A percentile compares a stretch with the other conserved stretches of the same genome.
These are phyloP conservation scores for Trypanosoma vivax DNA, from an alignment of 208 protist species.

Conservation along the genomic window DNA sequence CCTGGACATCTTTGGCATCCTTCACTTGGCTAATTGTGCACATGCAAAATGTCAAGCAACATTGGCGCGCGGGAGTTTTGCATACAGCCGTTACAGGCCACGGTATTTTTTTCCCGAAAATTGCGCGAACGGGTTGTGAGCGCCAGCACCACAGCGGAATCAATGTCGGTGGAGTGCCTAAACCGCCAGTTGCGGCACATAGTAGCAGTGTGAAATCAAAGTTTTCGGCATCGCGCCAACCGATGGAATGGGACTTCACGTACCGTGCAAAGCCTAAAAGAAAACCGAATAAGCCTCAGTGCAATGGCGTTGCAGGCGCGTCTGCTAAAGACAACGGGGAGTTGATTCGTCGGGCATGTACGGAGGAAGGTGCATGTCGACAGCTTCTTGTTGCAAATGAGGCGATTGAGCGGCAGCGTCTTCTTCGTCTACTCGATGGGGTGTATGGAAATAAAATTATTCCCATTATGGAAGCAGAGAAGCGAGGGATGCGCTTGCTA, in stretches of 20 bases:
- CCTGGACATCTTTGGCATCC: too few species aligned
- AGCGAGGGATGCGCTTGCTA: conserved; percentile 19
- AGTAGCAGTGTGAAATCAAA: background rate
- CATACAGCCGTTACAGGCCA: too few species aligned
- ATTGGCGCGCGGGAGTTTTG: too few species aligned
- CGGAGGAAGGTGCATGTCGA: conserved; percentile 16
- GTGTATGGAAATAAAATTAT: background rate
- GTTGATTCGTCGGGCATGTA: background rate
- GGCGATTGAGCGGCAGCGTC: conserved; percentile 20
- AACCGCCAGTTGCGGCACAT: background rate
- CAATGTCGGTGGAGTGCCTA: too few species aligned
- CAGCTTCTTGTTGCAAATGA: conserved; percentile 21
- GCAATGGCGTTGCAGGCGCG: too few species aligned
- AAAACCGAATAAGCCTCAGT: background rate
- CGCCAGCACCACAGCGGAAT: too few species aligned
- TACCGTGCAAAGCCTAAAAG: conserved; percentile 8
- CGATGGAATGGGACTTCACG: conserved; percentile 3
- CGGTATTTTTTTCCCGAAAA: too few species aligned
- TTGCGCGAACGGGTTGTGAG: too few species aligned
- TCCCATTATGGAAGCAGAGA: conserved; percentile 11
- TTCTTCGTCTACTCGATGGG: conserved; percentile 7
- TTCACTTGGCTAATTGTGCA: too few species aligned
- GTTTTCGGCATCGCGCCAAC: background rate
- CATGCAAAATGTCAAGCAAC: too few species aligned
- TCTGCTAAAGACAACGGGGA: background rate